Evolutionary conservation across 805 yeast species (phyloP).

Genomic region (Yamadazyma akitaensis): DNA sequence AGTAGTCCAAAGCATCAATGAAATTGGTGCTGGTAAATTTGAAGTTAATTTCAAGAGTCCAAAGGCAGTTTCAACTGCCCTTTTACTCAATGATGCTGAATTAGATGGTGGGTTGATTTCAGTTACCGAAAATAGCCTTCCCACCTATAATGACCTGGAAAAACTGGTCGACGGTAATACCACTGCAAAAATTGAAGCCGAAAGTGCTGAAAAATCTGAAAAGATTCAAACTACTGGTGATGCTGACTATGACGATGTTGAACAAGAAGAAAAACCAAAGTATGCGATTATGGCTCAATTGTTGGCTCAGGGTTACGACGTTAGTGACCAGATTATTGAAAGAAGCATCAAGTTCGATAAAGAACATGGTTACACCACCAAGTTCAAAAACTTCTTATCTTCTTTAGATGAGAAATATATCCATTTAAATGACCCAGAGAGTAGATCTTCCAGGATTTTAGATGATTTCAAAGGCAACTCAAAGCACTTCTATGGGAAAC

Average conservation of each 20-base stretch:
- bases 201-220: slow-evolving; percentile 14
- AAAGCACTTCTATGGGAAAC: slow-evolving; percentile 25
- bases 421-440: slow-evolving; percentile 54
- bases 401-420: slow-evolving; percentile 56
- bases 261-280: slow-evolving; percentile 78
- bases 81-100: slow-evolving; percentile 70
- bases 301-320: slow-evolving; percentile 66
- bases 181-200: slow-evolving; percentile 18
- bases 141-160: slow-evolving; percentile 9
- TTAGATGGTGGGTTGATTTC: slow-evolving; percentile 55
- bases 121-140: slow-evolving; percentile 31
- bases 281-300: slow-evolving; percentile 73
- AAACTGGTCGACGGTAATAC: slow-evolving; percentile 14
- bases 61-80: slow-evolving; percentile 68
- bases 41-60: slow-evolving; percentile 53
- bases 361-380: slow-evolving; percentile 55
- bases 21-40: slow-evolving; percentile 34
- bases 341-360: slow-evolving; percentile 63
- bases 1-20: slow-evolving; percentile 32
- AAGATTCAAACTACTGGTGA: slow-evolving; percentile 24
- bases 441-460: slow-evolving; percentile 37
- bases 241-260: slow-evolving; percentile 44
- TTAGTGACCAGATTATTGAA: slow-evolving; percentile 59
- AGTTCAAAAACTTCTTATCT: slow-evolving; percentile 54
- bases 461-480: slow-evolving; percentile 20